Percentiles rank a stretch among this genome's conserved stretches.
These are phyloP conservation scores for Pseudognaphalium luteoalbum DNA, from an alignment of 129 eudicot species.

Conservation along the genomic window DNA sequence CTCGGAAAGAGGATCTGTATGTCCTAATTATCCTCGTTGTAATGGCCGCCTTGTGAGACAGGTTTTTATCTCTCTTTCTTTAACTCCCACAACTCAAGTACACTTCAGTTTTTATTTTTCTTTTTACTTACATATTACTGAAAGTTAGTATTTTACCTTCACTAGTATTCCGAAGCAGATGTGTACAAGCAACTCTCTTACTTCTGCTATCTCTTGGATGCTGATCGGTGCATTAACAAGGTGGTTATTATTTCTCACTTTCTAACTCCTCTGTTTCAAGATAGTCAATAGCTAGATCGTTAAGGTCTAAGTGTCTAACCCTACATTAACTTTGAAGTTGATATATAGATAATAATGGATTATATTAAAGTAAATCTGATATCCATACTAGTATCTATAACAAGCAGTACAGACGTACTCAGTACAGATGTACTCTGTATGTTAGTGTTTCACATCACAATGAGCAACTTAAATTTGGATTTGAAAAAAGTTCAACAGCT, in stretches of 20 bases:
- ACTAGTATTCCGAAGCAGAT: slow-evolving; percentile 83
- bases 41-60: slow-evolving; percentile 81
- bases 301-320: not conserved
- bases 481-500: not conserved
- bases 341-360: not conserved
- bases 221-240: slow-evolving; percentile 81
- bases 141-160: slow-evolving; percentile 5
- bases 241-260: slow-evolving; percentile 27
- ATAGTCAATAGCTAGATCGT: not conserved
- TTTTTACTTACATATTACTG: slow-evolving; percentile 1
- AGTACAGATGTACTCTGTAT: not conserved
- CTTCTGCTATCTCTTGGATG: slow-evolving; percentile 78
- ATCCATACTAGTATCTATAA: not conserved
- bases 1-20: slow-evolving; percentile 85
- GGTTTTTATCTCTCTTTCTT: slow-evolving; percentile 40
- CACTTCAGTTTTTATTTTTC: not conserved
- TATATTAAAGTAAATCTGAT: not conserved
- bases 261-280: not conserved
- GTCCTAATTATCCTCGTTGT: slow-evolving; percentile 93
- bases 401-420: not conserved
- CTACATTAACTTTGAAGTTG: not conserved
- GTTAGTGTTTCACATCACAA: not conserved
- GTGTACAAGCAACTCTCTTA: slow-evolving; percentile 88
- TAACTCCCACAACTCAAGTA: not conserved
- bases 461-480: not conserved